Evolutionary conservation across 208 protist genomes (phyloP), one percentile per base, ranked within the genome.

Genomic region (Trypanosoma scelopori): DNA sequence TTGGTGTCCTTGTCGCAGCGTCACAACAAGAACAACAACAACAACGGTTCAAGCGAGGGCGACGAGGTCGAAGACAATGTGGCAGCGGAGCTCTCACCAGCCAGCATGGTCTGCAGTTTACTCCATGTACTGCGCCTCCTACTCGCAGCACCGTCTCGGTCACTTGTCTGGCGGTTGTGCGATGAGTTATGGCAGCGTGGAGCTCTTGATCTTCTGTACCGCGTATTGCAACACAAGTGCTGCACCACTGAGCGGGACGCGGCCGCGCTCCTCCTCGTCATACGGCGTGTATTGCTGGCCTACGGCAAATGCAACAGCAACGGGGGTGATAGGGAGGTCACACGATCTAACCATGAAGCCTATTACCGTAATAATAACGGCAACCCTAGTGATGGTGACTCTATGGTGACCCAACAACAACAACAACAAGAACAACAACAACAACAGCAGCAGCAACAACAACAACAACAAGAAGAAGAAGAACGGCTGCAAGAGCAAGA

Each of bases 211-310:
- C 30, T 88, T 15, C 66, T 94, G 32, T 89, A 77, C 57, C 69
- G 71, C 11, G 62, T 89, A 22, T 69, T 75, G 16, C 56, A 52
- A 62, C 79, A 64, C 16, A 65, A 71, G 15, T 82, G 76, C 30
- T 88, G 76, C 65, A 64, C 66, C 30, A 76, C 71, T 27, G 80
- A 82, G 61, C 75, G 74, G 13, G 88, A 94, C 52, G 85, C 80
- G 13, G 79, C 76, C 16, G 80, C 77, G 7, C 69, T 90, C 22
- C 60, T 91, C 46, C 76, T 87, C 49, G 68, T 91, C 16, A 79
- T 94, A 30, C 75, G 74, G 16, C 81, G 76, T 48, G 55, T 81
- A 37, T 63, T 89, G 28, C 53, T 81, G 30, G 64, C 82, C 6
- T 66, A 74, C 43, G 67, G 72, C 22, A 62, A 65, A 16, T 55